Base-by-base conservation (phyloP, 371 early-diverging fungal species). In the Sporodiniella umbellata region DNA sequence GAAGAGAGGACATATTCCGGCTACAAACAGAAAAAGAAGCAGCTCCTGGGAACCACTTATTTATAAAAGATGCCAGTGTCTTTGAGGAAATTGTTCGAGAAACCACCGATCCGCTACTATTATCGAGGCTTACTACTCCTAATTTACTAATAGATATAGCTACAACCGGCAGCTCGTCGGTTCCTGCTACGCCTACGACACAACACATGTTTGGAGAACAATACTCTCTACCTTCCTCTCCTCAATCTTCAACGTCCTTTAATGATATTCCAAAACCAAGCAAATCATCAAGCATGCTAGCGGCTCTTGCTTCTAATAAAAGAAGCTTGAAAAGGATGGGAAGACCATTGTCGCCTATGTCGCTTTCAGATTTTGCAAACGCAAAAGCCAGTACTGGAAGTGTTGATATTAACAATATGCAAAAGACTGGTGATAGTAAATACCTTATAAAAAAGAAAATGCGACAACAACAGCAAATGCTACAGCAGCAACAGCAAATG, bases 121-220 rank as follows among this genome's bases (percentile, higher is more conserved):
- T 71, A 7, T 64, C 76, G 0, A 75, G 64, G 43, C 33, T 75
- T 11, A 71, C 70, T 4, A 49, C 70, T 35, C 76, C 76, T 0
- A 75, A 75, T 53, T 54, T 75, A 30, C 42, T 65, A 25, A 61
- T 67, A 3, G 76, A 75, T 47, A 58, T 69, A n/a, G 64, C 61
- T 12, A 44, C 55, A 15, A 42, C 48, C 11, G 31, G 42, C 3
- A 42, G 18, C 3, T 37, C 35, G 15, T 49, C 53, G 3, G 35
- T 58, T 11, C 49, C 62, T 25, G 45, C 44, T 2, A 46, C 45
- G 17, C 31, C 58, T 15, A 45, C 53, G 10, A 39, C 60, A 18
- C 58, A 21, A 30, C 39, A 42, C n/a, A 23, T 45, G 48, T 31
- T 33, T 51, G 11, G 44, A 30, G 24, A 48, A 7, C 31, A 48